These are phyloP conservation scores for Cyclotella sp. DNA, from an alignment of 108 stramenopile genomes.

Conservation along the genomic window DNA sequence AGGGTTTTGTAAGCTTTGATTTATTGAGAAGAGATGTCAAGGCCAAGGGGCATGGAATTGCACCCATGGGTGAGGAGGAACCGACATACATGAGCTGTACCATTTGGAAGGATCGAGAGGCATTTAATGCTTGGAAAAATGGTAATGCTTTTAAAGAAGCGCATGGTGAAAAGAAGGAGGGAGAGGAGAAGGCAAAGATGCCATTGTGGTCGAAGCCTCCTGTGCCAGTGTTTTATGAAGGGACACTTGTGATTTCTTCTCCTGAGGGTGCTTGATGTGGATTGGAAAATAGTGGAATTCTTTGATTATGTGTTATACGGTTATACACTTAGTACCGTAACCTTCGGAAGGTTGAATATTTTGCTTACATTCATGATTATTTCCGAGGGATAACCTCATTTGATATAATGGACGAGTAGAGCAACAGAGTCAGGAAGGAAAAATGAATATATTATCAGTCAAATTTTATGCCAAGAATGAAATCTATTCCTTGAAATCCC, in stretches of 20 bases:
- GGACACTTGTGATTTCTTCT: constrained; percentile 77
- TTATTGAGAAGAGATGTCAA: constrained; percentile 83
- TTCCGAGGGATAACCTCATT: too few species aligned
- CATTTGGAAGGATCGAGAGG: constrained; percentile 76
- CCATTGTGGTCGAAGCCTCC: constrained; percentile 81
- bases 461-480: too few species aligned
- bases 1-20: constrained; percentile 80
- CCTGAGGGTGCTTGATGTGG: constrained; percentile 80
- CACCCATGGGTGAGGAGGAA: constrained; percentile 68
- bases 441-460: too few species aligned
- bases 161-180: constrained; percentile 55
- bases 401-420: too few species aligned
- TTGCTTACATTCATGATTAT: too few species aligned
- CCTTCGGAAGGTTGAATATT: too few species aligned
- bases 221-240: constrained; percentile 85
- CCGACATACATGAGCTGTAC: constrained; percentile 73
- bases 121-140: constrained; percentile 75
- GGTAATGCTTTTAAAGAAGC: constrained; percentile 68
- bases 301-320: too few species aligned
- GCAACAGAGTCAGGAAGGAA: too few species aligned
- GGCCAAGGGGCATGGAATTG: constrained; percentile 83
- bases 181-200: constrained; percentile 32
- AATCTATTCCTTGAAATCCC: too few species aligned
- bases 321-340: too few species aligned
- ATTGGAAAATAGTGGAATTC: too few species aligned